Evolutionary conservation across 2,329 filamentous ascomycete genomes (phyloP).

Genomic region (Mycosphaerelloides madeirae): DNA sequence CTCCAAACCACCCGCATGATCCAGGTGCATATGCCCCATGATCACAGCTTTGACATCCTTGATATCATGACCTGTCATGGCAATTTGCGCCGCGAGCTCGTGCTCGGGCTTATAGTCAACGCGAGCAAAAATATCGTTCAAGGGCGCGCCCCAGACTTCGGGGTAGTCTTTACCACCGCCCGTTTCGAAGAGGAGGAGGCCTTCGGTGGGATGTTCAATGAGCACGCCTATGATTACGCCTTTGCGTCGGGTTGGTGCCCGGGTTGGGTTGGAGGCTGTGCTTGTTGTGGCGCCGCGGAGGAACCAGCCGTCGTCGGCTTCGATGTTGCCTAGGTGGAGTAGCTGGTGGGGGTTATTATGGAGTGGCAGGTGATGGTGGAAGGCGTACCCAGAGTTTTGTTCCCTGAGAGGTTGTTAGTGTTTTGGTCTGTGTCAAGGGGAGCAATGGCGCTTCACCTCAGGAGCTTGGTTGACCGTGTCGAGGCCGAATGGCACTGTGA

Average conservation of each 20-base stretch:
- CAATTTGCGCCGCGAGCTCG: constrained; percentile 18
- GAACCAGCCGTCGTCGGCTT: constrained; percentile 36
- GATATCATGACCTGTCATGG: constrained; percentile 31
- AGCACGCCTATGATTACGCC: constrained; percentile 29
- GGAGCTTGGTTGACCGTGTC: constrained; percentile 25
- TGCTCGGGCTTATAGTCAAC: constrained; percentile 24
- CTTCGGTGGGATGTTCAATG: constrained; percentile 32
- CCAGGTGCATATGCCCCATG: constrained; percentile 36
- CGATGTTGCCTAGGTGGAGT: constrained; percentile 33
- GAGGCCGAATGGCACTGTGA: constrained; percentile 12
- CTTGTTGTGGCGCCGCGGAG: constrained; percentile 30
- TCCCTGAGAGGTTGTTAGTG: constrained; percentile 21
- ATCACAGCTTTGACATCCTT: constrained; percentile 35
- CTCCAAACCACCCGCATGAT: constrained; percentile 35
- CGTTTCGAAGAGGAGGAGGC: constrained; percentile 36
- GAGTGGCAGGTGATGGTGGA: not conserved
- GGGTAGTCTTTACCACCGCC: constrained; percentile 33
- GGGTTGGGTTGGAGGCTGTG: constrained; percentile 28
- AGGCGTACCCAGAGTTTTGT: constrained; percentile 34
- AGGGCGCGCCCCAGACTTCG: constrained; percentile 26
- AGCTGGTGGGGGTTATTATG: constrained; percentile 18
- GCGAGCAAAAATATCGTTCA: constrained; percentile 33
- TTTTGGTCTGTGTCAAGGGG: not conserved
- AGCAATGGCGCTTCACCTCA: constrained; percentile 5
- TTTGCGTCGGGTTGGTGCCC: constrained; percentile 25